Evolutionary conservation across 2,329 filamentous ascomycete species (phyloP), one percentile per base, ranked within the genome.

Genomic region (Didymosphaeria variabile): DNA sequence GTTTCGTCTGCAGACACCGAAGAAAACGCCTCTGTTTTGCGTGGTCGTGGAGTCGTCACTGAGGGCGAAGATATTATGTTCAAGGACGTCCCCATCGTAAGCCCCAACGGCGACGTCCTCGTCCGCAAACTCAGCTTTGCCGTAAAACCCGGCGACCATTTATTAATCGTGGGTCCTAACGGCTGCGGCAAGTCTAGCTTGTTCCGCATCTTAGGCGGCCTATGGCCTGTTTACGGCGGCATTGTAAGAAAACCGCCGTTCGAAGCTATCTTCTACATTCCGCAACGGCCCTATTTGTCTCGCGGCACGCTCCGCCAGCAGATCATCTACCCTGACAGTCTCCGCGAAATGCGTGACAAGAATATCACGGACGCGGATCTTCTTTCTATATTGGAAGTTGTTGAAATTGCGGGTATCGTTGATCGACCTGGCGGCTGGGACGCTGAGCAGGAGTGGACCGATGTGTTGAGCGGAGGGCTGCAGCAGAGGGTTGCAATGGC

Each of bases 401-500:
- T 99, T 3, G 91, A 93, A 60, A 92, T 99, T 26, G 92, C 93
- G 65, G 88, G 90, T 63, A 86, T 99, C 2, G 88, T 97, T 49
- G 88, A 91, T 55, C 85, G 92, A 15, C 92, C 92, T 60, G 87
- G 87, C 17, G 93, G 92, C 26, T 97, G 94, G 89, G 94, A 98
- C 74, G 91, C 92, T 7, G 93, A 97, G 79, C 93, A 94, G 55
- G 94, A 98, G 81, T 99, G 95, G 95, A 90, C 93, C 51, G 94
- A 98, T 69, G 92, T 97, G 0, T 86, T 99, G 31, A 97, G 92
- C 0, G 93, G 92, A 13, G 95, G 95, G 7, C 84, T 97, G 21
- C 95, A 99, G 81, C 95, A 99, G 82, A 91, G 95, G 55, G 92
- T 99, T 23, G 95, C 95, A 62, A 98, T 98, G 92, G 95, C 95